A percentile compares a stretch with the other conserved stretches of the same genome.
Conservation (phyloP, 108 stramenopile genomes). For the Aureococcus anophagefferens region DNA sequence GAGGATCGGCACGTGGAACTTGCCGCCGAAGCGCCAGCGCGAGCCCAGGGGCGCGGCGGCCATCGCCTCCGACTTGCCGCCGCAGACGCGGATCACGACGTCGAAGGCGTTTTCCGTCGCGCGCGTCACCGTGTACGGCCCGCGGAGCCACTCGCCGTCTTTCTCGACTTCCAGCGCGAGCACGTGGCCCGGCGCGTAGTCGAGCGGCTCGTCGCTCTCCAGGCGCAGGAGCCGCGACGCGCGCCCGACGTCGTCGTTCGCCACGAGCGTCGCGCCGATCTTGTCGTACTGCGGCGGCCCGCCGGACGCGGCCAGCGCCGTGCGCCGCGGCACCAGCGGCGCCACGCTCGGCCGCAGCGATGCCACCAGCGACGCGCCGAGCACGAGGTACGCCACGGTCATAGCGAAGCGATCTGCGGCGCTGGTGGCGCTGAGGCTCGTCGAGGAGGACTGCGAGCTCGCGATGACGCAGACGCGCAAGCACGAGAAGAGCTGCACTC, state of each 20-base stretch:
- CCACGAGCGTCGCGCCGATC: slow-evolving; percentile 17
- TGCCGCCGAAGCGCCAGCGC: slow-evolving; percentile 38
- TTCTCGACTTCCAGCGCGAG: slow-evolving; percentile 41
- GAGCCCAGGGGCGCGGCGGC: slow-evolving; percentile 22
- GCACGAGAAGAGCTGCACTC: no score
- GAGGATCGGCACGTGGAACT: slow-evolving; percentile 45
- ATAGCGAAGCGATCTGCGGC: no score
- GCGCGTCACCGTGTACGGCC: slow-evolving; percentile 41
- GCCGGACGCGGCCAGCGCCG: background rate
- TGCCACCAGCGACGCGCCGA: no score
- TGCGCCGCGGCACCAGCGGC: no score
- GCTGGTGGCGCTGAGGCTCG: no score
- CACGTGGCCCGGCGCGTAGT: slow-evolving; percentile 43
- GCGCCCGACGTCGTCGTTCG: slow-evolving; percentile 25
- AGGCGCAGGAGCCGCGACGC: slow-evolving; percentile 33
- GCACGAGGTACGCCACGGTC: no score
- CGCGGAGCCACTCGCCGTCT: slow-evolving; percentile 42
- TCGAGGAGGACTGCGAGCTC: no score
- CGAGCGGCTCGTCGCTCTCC: slow-evolving; percentile 19
- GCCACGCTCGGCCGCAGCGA: no score
- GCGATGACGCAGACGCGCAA: no score
- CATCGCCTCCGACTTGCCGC: slow-evolving; percentile 31
- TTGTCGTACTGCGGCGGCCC: slow-evolving; percentile 34
- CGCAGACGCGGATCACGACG: slow-evolving; percentile 33
- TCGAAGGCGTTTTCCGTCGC: slow-evolving; percentile 19